These are phyloP conservation scores for Linderina pennispora DNA, from an alignment of 192 early-diverging fungal species.

Conservation along the genomic window DNA sequence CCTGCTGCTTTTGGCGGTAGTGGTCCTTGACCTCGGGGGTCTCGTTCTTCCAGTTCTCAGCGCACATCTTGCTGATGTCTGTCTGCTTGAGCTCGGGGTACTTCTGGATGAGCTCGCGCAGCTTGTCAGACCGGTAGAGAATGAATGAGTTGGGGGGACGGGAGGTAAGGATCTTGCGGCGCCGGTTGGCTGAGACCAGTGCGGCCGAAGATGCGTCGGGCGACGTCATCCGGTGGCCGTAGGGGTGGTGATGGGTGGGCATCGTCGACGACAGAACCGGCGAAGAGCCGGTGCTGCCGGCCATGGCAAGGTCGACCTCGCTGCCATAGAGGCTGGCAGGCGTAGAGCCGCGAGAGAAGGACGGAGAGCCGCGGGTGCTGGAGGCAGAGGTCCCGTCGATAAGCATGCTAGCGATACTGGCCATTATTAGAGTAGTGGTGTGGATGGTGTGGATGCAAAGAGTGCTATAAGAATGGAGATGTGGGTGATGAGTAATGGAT, in stretches of 20 bases:
- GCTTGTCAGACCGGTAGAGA: constrained; percentile 47
- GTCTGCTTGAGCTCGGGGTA: constrained; percentile 47
- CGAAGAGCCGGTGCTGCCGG: constrained; percentile 10
- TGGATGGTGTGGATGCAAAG: constrained; percentile 1
- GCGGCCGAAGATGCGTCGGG: constrained; percentile 18
- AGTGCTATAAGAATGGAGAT: neutral
- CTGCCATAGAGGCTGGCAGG: neutral
- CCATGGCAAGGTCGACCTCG: constrained; percentile 4
- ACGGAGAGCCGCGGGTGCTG: constrained; percentile 8
- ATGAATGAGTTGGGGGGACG: constrained; percentile 50
- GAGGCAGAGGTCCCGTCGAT: constrained; percentile 19
- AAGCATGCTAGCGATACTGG: constrained; percentile 45
- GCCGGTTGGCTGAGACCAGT: constrained; percentile 30
- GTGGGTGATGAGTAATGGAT: constrained; percentile 3
- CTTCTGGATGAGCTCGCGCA: constrained; percentile 38
- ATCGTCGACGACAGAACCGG: neutral
- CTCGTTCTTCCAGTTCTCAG: constrained; percentile 49
- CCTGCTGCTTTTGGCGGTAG: constrained; percentile 32
- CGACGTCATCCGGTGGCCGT: no score
- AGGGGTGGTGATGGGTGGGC: neutral
- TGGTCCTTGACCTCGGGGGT: constrained; percentile 39
- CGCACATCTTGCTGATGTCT: constrained; percentile 50
- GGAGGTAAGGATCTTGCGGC: constrained; percentile 46
- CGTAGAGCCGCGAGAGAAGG: constrained; percentile 22
- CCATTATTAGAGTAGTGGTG: constrained; percentile 15